Evolutionary conservation across 2,329 filamentous ascomycete genomes (phyloP), one percentile per base, ranked within the genome.

Genomic region (Cryphonectria japonica): DNA sequence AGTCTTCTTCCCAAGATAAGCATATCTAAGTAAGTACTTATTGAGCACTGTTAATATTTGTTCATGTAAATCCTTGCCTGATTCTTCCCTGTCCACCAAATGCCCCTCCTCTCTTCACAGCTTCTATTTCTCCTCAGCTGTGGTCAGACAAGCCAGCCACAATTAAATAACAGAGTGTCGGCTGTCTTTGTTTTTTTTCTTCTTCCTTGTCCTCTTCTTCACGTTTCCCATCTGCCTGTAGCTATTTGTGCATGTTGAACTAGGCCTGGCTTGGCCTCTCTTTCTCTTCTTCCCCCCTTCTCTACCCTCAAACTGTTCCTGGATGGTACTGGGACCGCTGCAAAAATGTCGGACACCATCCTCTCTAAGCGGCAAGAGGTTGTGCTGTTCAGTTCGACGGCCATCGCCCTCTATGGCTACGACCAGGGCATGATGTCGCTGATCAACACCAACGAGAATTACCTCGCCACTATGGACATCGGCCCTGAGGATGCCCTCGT

Each of bases 391-490:
- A 81, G 78, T 29, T 81, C 79, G 60, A 79, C 80, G 14, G 80
- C 80, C 63, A 83, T 83, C 67, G 79, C 79, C 14, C 68, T 80
- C 26, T 79, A 79, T 39, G 78, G 79, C 6, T 79, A 80, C 62
- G 78, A 80, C 59, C 79, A 80, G 71, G 78, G 79, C 66, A 80
- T 80, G 78, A 80, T 79, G 79, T 79, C 77, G 32, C 63, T 79
- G 26, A 76, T 80, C 72, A 80, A 80, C 68, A 80, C 78, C 9
- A 83, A 82, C 64, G 73, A 74, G 32, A 78, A 78, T 74, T 90
- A 90, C 75, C 84, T 90, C 1, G 72, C 77, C 8, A 89, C 86
- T 41, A 90, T 91, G 87, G 83, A 83, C 64, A 87, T 90, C 29
- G 71, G 71, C 34, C 50, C 71, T 5, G 66, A 72, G 66, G 71